Base-by-base conservation (phyloP, 768 basidiomycete species). In the Panaeolus cyanescens region DNA sequence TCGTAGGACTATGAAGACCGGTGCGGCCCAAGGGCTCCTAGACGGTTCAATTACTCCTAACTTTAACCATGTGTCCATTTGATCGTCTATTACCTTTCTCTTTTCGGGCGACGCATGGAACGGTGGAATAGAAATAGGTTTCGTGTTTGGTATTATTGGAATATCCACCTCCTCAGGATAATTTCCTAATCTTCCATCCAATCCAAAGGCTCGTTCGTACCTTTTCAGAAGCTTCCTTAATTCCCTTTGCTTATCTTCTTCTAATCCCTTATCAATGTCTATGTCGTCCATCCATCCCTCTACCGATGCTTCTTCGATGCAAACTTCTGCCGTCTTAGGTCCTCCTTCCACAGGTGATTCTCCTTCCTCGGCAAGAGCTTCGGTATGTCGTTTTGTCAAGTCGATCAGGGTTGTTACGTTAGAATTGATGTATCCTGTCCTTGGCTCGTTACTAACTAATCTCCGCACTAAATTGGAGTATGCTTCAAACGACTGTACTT, bases 11-110 rank as follows among this genome's bases (percentile, higher is more conserved):
- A 79, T 76, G 12, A 74, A 63, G 0, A 68, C 69, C 0, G 73
- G 75, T 0, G 70, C 70, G 0, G 45, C 72, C 74, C 75, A 83
- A 0, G 77, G 79, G 59, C 79, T 79, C 1, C 62, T n/a, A n/a
- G n/a, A n/a, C n/a, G n/a, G n/a, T n/a, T n/a, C n/a, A n/a, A n/a
- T n/a, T n/a, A n/a, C n/a, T n/a, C 58, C 0, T 78, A 80, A 0
- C 15, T 67, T 54, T 5, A 79, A 62, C 77, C 77, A 80, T 0
- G 63, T 33, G 13, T 70, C 62, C 22, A 75, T 45, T 53, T 64
- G 61, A 8, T 63, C 56, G 17, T 59, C 59, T 1, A 60, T 73
- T 0, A 75, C 67, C 54, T 71, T 63, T 15, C 69, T 33, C 32
- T 73, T 74, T 1, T n/a, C 72, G 2, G 69, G 74, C 3, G 73